Evolutionary conservation across 2,329 filamentous ascomycete species (phyloP), one percentile per base, ranked within the genome.

Genomic region (Talaromyces sp.): DNA sequence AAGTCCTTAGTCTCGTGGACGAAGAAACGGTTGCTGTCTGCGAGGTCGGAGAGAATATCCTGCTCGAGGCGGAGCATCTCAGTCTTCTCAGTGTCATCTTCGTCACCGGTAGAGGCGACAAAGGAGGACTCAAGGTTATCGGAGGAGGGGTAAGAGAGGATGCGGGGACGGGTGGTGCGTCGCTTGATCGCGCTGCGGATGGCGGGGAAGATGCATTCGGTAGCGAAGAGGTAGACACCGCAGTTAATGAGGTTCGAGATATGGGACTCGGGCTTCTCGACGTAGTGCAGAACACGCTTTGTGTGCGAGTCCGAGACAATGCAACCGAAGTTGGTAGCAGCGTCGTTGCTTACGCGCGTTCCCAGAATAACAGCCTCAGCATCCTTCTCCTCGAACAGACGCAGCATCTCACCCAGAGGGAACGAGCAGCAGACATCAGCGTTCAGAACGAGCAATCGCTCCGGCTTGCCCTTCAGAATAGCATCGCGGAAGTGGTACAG

Each of bases 191-290:
- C 92, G 63, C 83, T 90, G 71, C 88, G 88, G 74, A 99, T 97
- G 63, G 90, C 90, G 60, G 93, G 93, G 84, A 97, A 97, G 79
- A 97, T 96, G 74, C 88, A 90, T 65, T 97, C 91, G 59, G 92
- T 94, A 61, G 89, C 85, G 77, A 99, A 99, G 66, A 97, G 90
- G 79, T 97, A 99, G 68, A 99, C 92, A 66, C 94, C 94, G 75
- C 94, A 97, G 82, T 97, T 99, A 83, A 99, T 99, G 63, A 99
- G 82, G 79, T 97, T 97, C 70, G 90, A 95, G 76, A 99, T 97
- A 76, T 96, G 90, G 51, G 89, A 91, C 76, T 99, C 93, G 62
- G 94, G 94, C 81, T 97, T 97, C 83, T 97, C 94, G 72, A 99
- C 94, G 77, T 99, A 97, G 80, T 99, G 94, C 55, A 97, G 86